Percentiles rank a stretch among this genome's conserved stretches.
Evolutionary conservation across 1,284 basidiomycete species (phyloP).

Genomic region (Cutaneotrichosporon curvatum): DNA sequence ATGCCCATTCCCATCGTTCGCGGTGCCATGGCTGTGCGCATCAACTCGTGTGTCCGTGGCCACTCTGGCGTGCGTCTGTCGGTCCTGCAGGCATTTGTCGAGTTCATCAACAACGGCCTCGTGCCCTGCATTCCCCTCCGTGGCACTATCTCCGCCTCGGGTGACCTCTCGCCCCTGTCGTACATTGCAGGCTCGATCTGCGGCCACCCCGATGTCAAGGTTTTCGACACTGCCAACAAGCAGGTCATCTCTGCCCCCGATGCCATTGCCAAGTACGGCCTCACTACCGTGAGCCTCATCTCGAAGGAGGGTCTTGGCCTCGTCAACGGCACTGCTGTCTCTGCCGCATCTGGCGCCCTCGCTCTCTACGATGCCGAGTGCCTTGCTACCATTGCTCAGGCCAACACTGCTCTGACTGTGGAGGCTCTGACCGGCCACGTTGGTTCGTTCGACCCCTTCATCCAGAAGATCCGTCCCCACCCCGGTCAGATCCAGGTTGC

Average conservation of each 20-base stretch:
- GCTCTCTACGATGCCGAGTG: slow-evolving; percentile 21
- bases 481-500: slow-evolving; percentile 14
- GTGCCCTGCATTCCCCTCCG: slow-evolving; percentile 19
- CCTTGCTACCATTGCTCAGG: slow-evolving; percentile 15
- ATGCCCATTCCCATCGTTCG: slow-evolving; percentile 18
- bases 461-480: slow-evolving; percentile 19
- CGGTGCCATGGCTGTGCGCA: slow-evolving; percentile 17
- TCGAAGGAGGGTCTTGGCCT: slow-evolving; percentile 19
- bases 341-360: slow-evolving; percentile 14
- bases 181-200: slow-evolving; percentile 19
- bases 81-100: slow-evolving; percentile 15
- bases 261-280: slow-evolving; percentile 14
- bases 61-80: slow-evolving; percentile 18
- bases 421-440: slow-evolving; percentile 17
- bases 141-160: slow-evolving; percentile 16
- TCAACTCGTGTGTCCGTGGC: slow-evolving; percentile 20
- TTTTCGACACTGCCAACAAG: slow-evolving; percentile 13
- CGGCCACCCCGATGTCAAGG: slow-evolving; percentile 19
- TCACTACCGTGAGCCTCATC: slow-evolving; percentile 10
- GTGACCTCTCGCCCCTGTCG: slow-evolving; percentile 15
- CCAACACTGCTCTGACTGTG: slow-evolving; percentile 16
- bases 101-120: slow-evolving; percentile 17
- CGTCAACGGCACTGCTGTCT: slow-evolving; percentile 18
- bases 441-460: slow-evolving; percentile 15
- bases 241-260: slow-evolving; percentile 9